Conservation (phyloP, 257 asterid genomes). For the Solanum etuberosum region DNA sequence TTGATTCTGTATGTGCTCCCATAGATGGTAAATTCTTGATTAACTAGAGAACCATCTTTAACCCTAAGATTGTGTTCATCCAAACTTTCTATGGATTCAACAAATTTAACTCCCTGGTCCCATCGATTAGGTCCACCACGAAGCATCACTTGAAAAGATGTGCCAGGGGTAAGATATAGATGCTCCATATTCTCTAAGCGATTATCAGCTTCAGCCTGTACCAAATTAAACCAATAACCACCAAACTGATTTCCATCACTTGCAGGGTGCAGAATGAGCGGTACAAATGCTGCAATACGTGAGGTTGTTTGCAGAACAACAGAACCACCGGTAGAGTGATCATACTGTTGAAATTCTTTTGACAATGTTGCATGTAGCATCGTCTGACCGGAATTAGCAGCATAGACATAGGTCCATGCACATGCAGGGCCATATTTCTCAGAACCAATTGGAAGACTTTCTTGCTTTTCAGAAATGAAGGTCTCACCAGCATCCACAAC, state of each 20-base stretch:
- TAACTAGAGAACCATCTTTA: slow-evolving; percentile 19
- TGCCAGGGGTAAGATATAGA: slow-evolving; percentile 65
- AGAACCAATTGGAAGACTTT: slow-evolving; percentile 13
- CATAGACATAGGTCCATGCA: slow-evolving; percentile 60
- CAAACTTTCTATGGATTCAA: slow-evolving; percentile 44
- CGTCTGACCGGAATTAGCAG: slow-evolving; percentile 56
- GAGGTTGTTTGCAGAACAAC: slow-evolving; percentile 50
- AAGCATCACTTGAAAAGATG: slow-evolving; percentile 64
- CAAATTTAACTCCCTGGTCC: slow-evolving; percentile 57
- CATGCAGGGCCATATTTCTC: slow-evolving; percentile 55
- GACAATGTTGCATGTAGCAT: slow-evolving; percentile 55
- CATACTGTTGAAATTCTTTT: slow-evolving; percentile 47
- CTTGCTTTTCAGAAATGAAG: slow-evolving; percentile 23
- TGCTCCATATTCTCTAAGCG: slow-evolving; percentile 39
- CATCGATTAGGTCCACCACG: slow-evolving; percentile 81
- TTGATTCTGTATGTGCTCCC: slow-evolving; percentile 59
- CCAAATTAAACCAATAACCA: slow-evolving; percentile 67
- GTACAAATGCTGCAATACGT: slow-evolving; percentile 53
- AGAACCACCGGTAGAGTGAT: slow-evolving; percentile 36
- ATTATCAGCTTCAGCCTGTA: slow-evolving; percentile 32
- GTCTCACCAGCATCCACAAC: slow-evolving; percentile 41
- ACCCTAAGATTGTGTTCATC: slow-evolving; percentile 21
- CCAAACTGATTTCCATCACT: slow-evolving; percentile 90
- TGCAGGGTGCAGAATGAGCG: slow-evolving; percentile 66
- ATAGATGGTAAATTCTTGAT: slow-evolving; percentile 25